phyloP scores from a whole-genome alignment of 352 stramenopile species.

The Pythium aristosporum region DNA sequence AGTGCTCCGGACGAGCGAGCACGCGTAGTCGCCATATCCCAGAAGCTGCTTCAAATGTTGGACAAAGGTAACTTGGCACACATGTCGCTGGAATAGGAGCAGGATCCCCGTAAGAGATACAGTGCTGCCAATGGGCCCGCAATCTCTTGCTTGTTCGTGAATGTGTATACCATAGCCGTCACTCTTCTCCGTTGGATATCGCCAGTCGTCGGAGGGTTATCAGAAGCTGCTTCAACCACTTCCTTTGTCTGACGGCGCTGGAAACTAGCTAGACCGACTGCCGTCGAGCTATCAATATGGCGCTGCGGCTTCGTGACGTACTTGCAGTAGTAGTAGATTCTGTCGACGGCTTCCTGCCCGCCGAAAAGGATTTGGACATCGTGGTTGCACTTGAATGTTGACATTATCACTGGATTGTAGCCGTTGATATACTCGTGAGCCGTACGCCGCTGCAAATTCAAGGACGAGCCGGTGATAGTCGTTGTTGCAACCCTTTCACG shows the following conservation, averaged over 20 bases:
- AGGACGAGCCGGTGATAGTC: not conserved
- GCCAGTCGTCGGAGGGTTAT: not conserved
- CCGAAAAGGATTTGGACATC: constrained; percentile 19
- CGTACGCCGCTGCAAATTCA: not conserved
- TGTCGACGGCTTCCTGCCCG: constrained; percentile 15
- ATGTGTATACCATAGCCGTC: constrained; percentile 15
- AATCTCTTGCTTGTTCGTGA: constrained; percentile 29
- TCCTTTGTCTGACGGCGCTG: constrained; percentile 12
- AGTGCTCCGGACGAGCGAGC: not conserved
- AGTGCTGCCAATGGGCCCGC: constrained; percentile 20
- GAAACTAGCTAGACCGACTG: constrained; percentile 18
- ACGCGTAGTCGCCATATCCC: not conserved
- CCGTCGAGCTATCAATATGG: constrained; percentile 13
- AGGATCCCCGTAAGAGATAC: constrained; percentile 16
- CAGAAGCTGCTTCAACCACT: not conserved
- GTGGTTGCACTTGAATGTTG: constrained; percentile 23
- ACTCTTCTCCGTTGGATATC: constrained; percentile 19
- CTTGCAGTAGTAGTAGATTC: constrained; percentile 28
- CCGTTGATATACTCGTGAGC: constrained; percentile 22
- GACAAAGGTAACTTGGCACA: constrained; percentile 4
- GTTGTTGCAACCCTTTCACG: not conserved
- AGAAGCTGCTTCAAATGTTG: constrained; percentile 11
- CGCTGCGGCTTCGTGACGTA: constrained; percentile 25
- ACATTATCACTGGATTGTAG: constrained; percentile 4
- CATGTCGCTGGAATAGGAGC: constrained; percentile 15